Conservation (phyloP, 495 filamentous ascomycete genomes). For the Hypoxylon fuscum region DNA sequence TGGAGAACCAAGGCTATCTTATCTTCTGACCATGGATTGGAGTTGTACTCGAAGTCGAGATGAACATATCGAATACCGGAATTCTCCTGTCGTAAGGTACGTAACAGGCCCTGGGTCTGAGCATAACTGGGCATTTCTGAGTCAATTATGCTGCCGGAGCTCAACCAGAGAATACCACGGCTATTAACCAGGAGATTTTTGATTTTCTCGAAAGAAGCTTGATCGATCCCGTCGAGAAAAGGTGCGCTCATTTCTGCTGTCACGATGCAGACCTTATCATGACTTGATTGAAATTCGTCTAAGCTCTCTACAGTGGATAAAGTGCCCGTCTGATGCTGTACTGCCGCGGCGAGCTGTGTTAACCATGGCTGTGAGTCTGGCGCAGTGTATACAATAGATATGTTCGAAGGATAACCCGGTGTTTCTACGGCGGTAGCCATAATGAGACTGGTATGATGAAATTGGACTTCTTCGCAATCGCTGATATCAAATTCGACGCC, state of each 20-base stretch:
- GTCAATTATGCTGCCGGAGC: constrained; percentile 16
- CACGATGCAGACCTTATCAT: constrained; percentile 32
- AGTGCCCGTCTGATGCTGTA: constrained; percentile 3
- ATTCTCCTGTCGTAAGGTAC: constrained; percentile 29
- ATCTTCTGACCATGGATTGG: constrained; percentile 7
- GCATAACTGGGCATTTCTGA: constrained; percentile 8
- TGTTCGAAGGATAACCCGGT: too few relatives aligned
- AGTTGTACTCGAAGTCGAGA: constrained; percentile 23
- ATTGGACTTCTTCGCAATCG: too few relatives aligned
- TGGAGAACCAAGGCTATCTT: constrained; percentile 11
- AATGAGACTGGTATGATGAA: too few relatives aligned
- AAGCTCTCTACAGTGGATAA: constrained; percentile 1
- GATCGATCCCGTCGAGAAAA: constrained; percentile 16
- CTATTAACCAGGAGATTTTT: constrained; percentile 14
- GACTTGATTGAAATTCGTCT: constrained; percentile 1
- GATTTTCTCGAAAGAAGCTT: constrained; percentile 11
- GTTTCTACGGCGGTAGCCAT: too few relatives aligned
- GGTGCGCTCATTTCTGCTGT: constrained; percentile 21
- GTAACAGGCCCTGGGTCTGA: constrained; percentile 16
- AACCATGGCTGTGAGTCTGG: too few relatives aligned
- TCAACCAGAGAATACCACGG: constrained; percentile 28
- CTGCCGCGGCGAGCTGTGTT: neutral
- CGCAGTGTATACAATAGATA: too few relatives aligned
- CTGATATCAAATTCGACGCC: constrained; percentile 50
- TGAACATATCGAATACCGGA: constrained; percentile 16